Conservation (phyloP, 1,284 basidiomycete genomes). For the Leccinum fuscescens region DNA sequence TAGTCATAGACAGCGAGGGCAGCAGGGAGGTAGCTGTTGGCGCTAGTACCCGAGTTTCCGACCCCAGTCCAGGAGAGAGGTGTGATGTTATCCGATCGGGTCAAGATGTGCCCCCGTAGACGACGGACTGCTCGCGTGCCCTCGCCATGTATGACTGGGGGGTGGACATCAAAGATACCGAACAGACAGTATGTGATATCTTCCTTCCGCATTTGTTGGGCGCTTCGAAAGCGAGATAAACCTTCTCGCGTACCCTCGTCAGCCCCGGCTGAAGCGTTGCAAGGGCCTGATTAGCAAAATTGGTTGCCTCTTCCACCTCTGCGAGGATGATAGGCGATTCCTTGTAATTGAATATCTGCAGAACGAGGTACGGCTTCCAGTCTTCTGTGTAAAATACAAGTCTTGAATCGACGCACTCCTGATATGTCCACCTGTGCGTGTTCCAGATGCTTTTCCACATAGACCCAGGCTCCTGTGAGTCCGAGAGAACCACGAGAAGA, state of each 20-base stretch:
- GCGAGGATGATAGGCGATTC: no score
- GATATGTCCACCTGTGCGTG: no score
- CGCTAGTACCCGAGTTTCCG: not conserved
- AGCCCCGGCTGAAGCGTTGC: no score
- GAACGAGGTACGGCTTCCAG: no score
- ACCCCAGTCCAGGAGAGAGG: not conserved
- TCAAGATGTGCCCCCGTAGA: not conserved
- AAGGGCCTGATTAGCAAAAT: no score
- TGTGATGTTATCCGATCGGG: not conserved
- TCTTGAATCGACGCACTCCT: no score
- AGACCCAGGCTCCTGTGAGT: no score
- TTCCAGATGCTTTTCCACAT: no score
- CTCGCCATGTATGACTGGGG: not conserved
- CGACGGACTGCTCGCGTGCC: not conserved
- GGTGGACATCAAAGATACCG: not conserved
- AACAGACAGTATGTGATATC: not conserved
- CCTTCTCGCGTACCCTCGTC: not conserved
- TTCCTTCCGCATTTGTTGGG: not conserved
- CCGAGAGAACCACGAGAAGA: no score
- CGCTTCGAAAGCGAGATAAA: not conserved
- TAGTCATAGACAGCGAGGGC: not conserved
- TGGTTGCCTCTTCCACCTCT: no score
- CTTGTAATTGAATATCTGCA: no score
- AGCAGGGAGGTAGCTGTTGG: not conserved
- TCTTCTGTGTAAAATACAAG: no score